These are phyloP conservation scores for Rhododendron simsii DNA, from an alignment of 148 eudicot genomes.

Conservation along the genomic window DNA sequence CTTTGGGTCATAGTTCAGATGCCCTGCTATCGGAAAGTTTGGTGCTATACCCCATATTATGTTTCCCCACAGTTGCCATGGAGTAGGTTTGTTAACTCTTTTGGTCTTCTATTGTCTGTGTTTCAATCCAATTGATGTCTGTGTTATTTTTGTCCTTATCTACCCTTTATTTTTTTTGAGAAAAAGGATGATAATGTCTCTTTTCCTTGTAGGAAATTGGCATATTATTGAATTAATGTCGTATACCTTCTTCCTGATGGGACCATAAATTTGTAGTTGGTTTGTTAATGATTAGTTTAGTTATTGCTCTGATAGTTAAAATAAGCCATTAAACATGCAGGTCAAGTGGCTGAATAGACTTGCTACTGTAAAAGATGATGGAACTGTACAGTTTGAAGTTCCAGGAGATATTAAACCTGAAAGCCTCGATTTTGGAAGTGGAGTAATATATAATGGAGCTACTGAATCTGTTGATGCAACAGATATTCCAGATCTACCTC, in stretches of 20 bases:
- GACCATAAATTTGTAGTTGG: neutral
- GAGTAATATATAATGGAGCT: slow-evolving; percentile 34
- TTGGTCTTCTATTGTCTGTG: neutral
- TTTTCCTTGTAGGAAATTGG: neutral
- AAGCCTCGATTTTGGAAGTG: slow-evolving; percentile 40
- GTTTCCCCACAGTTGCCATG: neutral
- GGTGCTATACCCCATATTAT: neutral
- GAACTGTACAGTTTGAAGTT: slow-evolving; percentile 79
- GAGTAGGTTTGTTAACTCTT: neutral
- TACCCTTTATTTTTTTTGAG: neutral
- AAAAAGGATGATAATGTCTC: neutral
- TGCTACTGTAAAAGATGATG: slow-evolving; percentile 73
- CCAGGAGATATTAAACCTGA: slow-evolving; percentile 60
- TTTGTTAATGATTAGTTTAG: neutral
- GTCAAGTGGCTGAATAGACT: slow-evolving; percentile 58
- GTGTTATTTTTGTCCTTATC: neutral
- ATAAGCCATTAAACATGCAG: slow-evolving; percentile 39
- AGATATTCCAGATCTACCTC: slow-evolving; percentile 54
- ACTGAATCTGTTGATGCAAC: slow-evolving; percentile 26
- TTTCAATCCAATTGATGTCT: neutral
- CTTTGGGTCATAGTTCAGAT: neutral
- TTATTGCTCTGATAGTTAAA: neutral
- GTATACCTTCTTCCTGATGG: neutral
- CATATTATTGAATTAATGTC: neutral
- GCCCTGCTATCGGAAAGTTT: neutral